These are phyloP conservation scores for Candida sakaeoensis DNA, from an alignment of 805 yeast genomes.

Conservation along the genomic window DNA sequence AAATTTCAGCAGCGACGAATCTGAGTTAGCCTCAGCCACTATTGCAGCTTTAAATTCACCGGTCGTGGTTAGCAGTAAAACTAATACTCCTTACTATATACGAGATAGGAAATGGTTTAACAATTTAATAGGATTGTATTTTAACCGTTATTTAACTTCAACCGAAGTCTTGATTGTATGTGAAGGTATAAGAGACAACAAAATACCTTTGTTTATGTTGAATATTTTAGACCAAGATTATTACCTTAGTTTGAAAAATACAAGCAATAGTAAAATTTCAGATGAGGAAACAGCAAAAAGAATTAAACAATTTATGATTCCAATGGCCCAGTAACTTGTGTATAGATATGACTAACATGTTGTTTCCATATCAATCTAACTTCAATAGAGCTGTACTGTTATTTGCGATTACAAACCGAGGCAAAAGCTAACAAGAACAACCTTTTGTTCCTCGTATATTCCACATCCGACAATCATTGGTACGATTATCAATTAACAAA, in stretches of 20 bases:
- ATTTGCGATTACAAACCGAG: too few relatives aligned
- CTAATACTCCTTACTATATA: constrained; percentile 24
- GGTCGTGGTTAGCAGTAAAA: constrained; percentile 20
- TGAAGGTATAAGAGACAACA: constrained; percentile 36
- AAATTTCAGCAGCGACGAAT: constrained; percentile 22
- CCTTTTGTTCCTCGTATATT: too few relatives aligned
- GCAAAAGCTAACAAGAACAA: too few relatives aligned
- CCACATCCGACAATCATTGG: too few relatives aligned
- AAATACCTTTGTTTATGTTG: constrained; percentile 33
- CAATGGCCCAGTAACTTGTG: constrained; percentile 23
- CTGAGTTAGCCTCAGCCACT: constrained; percentile 27
- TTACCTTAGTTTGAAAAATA: constrained; percentile 14
- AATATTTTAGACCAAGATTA: constrained; percentile 31
- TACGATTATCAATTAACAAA: too few relatives aligned
- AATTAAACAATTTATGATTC: constrained; percentile 31
- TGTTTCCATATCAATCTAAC: too few relatives aligned
- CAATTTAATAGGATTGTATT: constrained; percentile 26
- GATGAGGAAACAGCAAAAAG: constrained; percentile 31
- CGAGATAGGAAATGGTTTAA: constrained; percentile 38
- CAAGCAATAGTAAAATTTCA: constrained; percentile 8
- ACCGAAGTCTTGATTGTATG: constrained; percentile 31
- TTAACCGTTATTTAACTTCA: constrained; percentile 21
- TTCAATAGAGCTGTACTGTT: too few relatives aligned
- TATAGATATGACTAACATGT: constrained; percentile 9
- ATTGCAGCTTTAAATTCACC: constrained; percentile 31